Percentiles rank a stretch among this genome's conserved stretches.
phyloP scores from a whole-genome alignment of 75 land plant species.

The Larix kaempferi region DNA sequence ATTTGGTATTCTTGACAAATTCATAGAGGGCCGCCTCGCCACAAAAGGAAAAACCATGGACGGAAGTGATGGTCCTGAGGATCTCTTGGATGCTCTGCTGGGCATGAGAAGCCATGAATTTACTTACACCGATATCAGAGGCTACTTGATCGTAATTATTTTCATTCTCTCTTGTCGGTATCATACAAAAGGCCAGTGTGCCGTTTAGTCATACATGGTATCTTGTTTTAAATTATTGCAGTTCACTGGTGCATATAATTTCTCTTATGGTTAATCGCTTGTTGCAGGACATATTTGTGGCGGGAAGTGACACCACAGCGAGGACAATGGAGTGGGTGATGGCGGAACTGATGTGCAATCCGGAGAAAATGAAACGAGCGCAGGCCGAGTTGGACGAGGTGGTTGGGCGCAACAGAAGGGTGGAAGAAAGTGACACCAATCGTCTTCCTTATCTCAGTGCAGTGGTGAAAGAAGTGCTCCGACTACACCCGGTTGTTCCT shows the following conservation, averaged over 20 bases:
- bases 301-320: slow-evolving; percentile 65
- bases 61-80: slow-evolving; percentile 29
- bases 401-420: slow-evolving; percentile 52
- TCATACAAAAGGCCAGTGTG: background rate
- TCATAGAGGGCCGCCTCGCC: slow-evolving; percentile 19
- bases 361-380: slow-evolving; percentile 54
- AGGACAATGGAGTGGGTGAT: slow-evolving; percentile 93
- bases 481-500: slow-evolving; percentile 85
- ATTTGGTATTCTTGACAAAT: slow-evolving; percentile 20
- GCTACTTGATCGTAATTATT: slow-evolving; percentile 21
- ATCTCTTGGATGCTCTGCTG: slow-evolving; percentile 18
- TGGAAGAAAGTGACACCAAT: slow-evolving; percentile 66
- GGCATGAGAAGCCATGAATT: too few species aligned
- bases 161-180: slow-evolving; percentile 30
- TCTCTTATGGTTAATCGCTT: background rate
- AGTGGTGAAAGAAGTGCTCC: slow-evolving; percentile 78
- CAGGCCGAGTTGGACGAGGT: slow-evolving; percentile 64
- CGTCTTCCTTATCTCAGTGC: slow-evolving; percentile 78
- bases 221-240: background rate
- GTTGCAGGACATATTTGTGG: too few species aligned
- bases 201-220: background rate
- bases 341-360: slow-evolving; percentile 88
- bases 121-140: too few species aligned
- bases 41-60: background rate
- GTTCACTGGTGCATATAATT: background rate